A percentile compares a stretch with the other conserved stretches of the same genome.
Conservation (phyloP, 2,329 filamentous ascomycete species). For the Aspergillus fructus region DNA sequence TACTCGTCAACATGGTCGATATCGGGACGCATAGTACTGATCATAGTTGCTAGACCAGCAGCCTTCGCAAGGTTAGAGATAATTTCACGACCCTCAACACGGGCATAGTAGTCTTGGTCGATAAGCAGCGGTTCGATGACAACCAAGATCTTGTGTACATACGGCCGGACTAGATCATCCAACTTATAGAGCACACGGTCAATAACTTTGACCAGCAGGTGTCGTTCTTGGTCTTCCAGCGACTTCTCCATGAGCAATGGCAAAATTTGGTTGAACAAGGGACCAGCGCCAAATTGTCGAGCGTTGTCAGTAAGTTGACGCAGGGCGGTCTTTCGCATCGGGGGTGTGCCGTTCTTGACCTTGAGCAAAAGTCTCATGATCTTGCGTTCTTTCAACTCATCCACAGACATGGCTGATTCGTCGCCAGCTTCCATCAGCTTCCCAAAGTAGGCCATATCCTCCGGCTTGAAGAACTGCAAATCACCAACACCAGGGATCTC, state of each 20-base stretch:
- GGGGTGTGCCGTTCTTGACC: conserved; percentile 98
- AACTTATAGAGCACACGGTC: conserved; percentile 98
- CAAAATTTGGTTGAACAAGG: conserved; percentile 95
- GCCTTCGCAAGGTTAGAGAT: conserved; percentile 98
- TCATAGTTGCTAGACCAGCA: conserved; percentile 96
- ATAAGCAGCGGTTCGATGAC: conserved; percentile 99
- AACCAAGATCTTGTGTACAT: conserved; percentile 96
- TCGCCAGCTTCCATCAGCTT: conserved; percentile 94
- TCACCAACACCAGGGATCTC: conserved; percentile 96
- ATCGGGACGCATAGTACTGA: conserved; percentile 97
- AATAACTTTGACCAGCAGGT: conserved; percentile 98
- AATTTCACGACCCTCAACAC: conserved; percentile 96
- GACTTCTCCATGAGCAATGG: conserved; percentile 98
- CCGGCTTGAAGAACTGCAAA: conserved; percentile 95
- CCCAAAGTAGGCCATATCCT: conserved; percentile 98
- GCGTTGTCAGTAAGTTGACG: conserved; percentile 98
- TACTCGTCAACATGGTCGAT: conserved; percentile 99
- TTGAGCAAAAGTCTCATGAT: conserved; percentile 97
- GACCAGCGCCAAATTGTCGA: conserved; percentile 87
- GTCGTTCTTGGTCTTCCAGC: conserved; percentile 94
- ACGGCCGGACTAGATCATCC: conserved; percentile 92
- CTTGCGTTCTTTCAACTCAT: conserved; percentile 95
- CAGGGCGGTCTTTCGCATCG: conserved; percentile 97
- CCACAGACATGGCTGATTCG: conserved; percentile 86
- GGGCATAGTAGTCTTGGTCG: conserved; percentile 98